Percentiles rank a stretch among this genome's conserved stretches.
Conservation (phyloP, 768 basidiomycete genomes). For the Leccinellum albellum region DNA sequence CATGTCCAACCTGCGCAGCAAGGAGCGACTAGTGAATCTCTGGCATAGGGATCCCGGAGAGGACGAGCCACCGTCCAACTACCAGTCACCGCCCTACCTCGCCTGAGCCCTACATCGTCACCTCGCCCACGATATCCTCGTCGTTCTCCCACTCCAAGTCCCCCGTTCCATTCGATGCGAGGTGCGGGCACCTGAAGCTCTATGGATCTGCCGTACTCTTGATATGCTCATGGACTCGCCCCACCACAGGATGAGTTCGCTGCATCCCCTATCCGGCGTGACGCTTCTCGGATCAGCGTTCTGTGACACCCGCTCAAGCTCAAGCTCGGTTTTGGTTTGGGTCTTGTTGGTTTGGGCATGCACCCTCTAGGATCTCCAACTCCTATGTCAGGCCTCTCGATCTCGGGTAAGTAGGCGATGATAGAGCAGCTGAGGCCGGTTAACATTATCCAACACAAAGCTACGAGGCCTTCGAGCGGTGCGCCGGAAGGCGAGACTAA, state of each 20-base stretch:
- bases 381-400: constrained; percentile 8
- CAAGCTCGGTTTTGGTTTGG: constrained; percentile 9
- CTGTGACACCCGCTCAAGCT: constrained; percentile 48
- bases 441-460: constrained; percentile 83
- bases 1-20: constrained; percentile 33
- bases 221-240: constrained; percentile 21
- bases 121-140: constrained; percentile 52
- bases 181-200: constrained; percentile 22
- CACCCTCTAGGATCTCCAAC: constrained; percentile 20
- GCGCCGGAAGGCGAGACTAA: constrained; percentile 41
- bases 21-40: constrained; percentile 66
- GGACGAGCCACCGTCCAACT: constrained; percentile 36
- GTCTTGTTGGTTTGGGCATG: background rate
- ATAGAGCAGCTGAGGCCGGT: constrained; percentile 60
- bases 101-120: constrained; percentile 72
- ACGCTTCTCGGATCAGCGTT: constrained; percentile 37
- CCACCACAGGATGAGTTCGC: constrained; percentile 20
- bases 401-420: constrained; percentile 36
- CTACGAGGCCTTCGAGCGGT: constrained; percentile 51
- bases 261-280: constrained; percentile 25
- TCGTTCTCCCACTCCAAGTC: constrained; percentile 20
- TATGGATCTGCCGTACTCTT: constrained; percentile 17
- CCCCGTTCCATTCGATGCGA: constrained; percentile 23
- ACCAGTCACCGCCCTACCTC: constrained; percentile 67
- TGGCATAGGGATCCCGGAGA: constrained; percentile 56